Base-by-base conservation (phyloP, 345 rosid species). In the Cardamine occulta region DNA sequence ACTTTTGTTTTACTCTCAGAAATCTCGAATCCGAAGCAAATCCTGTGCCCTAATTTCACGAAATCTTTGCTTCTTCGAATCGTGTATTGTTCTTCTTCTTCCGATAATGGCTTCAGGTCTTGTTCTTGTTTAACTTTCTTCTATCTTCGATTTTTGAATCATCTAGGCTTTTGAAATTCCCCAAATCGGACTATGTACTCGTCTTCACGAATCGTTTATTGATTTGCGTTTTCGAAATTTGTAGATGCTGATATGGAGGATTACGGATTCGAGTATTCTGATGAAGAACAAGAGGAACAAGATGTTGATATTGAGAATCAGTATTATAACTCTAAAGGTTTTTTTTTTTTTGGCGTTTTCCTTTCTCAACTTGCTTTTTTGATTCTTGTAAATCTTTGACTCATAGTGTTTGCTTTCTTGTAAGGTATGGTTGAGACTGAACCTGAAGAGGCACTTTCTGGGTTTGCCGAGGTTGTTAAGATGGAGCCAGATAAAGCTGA, bases 191-290 rank as follows among this genome's bases (percentile, higher is more conserved):
- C 61, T 56, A 2, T 42, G 47, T 42, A n/a, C 40, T 31, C 3
- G 4, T 10, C 32, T 7, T 29, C 18, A 10, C 24, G 45, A 59
- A 59, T 35, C 64, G 17, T 31, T 31, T 77, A 55, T 51, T 59
- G 59, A 76, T 70, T 8, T 63, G 34, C n/a, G 8, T 21, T 61
- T 61, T 12, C 5, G 31, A 42, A 7, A 0, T 28, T 17, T 23
- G 32, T 87, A 96, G 99, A 96, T 87, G 98, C 97, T 34, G 99
- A 96, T 85, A 96, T 96, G 99, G 99, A 93, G 75, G 99, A 96
- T 81, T 96, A 96, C 63, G 99, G 99, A 39, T 89, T 91, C 62
- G 99, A 87, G 80, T 96, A 96, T 86, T 96, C 99, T 32, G 98
- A 96, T 49, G 98, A 93, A 78, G 99, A 96, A 81, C 99, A 91